Evolutionary conservation across 129 eudicot species (phyloP), one percentile per base, ranked within the genome.

Genomic region (Helichrysum umbraculigerum): DNA sequence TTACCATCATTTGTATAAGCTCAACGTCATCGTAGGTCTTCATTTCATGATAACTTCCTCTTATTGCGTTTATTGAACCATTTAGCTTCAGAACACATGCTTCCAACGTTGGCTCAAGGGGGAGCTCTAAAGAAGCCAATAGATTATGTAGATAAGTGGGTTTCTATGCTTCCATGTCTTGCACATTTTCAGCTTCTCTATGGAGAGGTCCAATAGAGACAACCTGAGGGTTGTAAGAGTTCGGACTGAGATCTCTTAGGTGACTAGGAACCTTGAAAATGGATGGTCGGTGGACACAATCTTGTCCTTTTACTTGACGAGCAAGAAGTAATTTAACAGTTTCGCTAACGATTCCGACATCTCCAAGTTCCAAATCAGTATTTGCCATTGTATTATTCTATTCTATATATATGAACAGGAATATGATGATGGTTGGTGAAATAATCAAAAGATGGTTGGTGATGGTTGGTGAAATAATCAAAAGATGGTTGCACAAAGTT

Each of bases 201-300:
- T 68, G 57, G 8, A 68, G 54, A 68, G 72, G 72, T 68, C 73
- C 73, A 41, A 68, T 68, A 42, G 73, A 68, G 21, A 42, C 58
- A 2, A 68, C 34, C 34, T 11, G 21, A 3, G 71, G 71, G 29
- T 7, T 7, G 52, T 33, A 66, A 66, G 50, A 35, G 1, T 7
- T n/a, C 12, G 51, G 51, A 3, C 50, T 35, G 5, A 33, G 30
- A 66, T 34, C 52, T 37, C 71, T 21, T 10, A 66, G 52, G 0
- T 12, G 5, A 37, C 15, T 5, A 35, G 52, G 71, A 17, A 14
- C 52, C 32, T 0, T 37, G 52, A 16, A 7, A 66, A 66, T 37
- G 12, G 29, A 66, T 17, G 29, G 16, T 35, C 1, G 59, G 4
- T 54, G 21, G 0, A 1, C 21, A 39, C 3, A 3, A 39, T 54